Evolutionary conservation across 176 grass and related monocot genomes (phyloP).

Genomic region (Ensete ventricosum): DNA sequence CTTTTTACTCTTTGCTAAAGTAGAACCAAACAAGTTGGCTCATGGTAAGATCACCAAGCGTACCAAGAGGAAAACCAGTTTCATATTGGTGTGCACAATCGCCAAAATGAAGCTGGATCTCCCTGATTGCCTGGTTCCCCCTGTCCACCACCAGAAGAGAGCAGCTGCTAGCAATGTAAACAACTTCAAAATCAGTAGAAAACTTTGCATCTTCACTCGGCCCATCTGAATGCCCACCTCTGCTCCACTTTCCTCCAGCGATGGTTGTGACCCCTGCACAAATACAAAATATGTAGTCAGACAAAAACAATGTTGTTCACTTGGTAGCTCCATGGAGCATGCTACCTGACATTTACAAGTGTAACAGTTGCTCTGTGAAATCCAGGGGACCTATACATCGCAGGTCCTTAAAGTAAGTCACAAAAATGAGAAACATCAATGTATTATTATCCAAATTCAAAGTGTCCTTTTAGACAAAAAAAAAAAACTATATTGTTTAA

Average conservation of each 20-base stretch:
- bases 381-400: too few relatives aligned
- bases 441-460: too few relatives aligned
- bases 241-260: conserved; percentile 72
- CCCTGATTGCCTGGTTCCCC: conserved; percentile 92
- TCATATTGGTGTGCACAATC: conserved; percentile 77
- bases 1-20: background rate
- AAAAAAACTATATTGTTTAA: too few relatives aligned
- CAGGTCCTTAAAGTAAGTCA: too few relatives aligned
- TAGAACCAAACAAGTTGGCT: background rate
- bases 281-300: background rate
- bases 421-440: too few relatives aligned
- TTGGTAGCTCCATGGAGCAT: too few relatives aligned
- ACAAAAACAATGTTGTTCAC: background rate
- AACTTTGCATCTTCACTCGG: conserved; percentile 91
- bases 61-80: conserved; percentile 88
- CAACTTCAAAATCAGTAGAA: conserved; percentile 87
- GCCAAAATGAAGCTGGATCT: conserved; percentile 72
- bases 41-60: conserved; percentile 5
- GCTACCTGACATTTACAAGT: too few relatives aligned
- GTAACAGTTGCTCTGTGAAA: too few relatives aligned
- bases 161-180: conserved; percentile 72
- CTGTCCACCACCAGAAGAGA: conserved; percentile 87
- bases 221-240: conserved; percentile 72
- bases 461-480: too few relatives aligned
- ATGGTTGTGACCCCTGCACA: conserved; percentile 89